A percentile compares a stretch with the other conserved stretches of the same genome.
phyloP scores from a whole-genome alignment of 2,329 filamentous ascomycete species.

The Rhynchosporium agropyri region DNA sequence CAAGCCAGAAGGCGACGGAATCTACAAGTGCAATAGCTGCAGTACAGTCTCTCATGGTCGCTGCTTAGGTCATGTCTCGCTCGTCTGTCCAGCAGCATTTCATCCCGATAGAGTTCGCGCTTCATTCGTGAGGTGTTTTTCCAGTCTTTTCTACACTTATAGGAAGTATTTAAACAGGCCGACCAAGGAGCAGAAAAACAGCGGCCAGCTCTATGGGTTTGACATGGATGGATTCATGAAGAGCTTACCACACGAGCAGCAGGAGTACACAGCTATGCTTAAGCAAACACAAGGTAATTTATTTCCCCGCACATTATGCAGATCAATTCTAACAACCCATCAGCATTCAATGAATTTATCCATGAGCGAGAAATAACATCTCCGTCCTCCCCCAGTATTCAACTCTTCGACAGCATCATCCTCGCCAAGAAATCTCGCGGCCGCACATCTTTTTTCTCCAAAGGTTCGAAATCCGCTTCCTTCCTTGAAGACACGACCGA shows the following conservation, averaged over 20 bases:
- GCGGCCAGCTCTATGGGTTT: slow-evolving; percentile 63
- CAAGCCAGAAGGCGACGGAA: slow-evolving; percentile 64
- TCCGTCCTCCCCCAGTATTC: slow-evolving; percentile 64
- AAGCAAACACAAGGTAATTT: slow-evolving; percentile 65
- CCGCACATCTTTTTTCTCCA: slow-evolving; percentile 56
- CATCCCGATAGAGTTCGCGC: slow-evolving; percentile 63
- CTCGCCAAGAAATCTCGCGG: slow-evolving; percentile 72
- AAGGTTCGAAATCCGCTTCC: slow-evolving; percentile 45
- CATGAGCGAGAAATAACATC: slow-evolving; percentile 74
- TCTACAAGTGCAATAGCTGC: slow-evolving; percentile 74
- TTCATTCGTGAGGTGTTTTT: slow-evolving; percentile 65
- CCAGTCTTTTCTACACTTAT: slow-evolving; percentile 68
- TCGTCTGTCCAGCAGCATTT: slow-evolving; percentile 67
- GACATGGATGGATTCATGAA: slow-evolving; percentile 67
- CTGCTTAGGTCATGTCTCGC: slow-evolving; percentile 62
- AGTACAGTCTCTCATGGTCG: slow-evolving; percentile 58
- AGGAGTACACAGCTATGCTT: slow-evolving; percentile 66
- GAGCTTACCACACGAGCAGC: slow-evolving; percentile 66
- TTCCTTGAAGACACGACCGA: slow-evolving; percentile 75
- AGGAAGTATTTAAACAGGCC: slow-evolving; percentile 64
- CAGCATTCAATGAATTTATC: slow-evolving; percentile 80
- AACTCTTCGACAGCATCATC: slow-evolving; percentile 83
- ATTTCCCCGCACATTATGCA: slow-evolving; percentile 10
- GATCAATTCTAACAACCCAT: slow-evolving; percentile 45
- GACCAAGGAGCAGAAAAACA: slow-evolving; percentile 60